Evolutionary conservation across 768 basidiomycete species (phyloP), one percentile per base, ranked within the genome.

Genomic region (Aureoboletus auriporus): DNA sequence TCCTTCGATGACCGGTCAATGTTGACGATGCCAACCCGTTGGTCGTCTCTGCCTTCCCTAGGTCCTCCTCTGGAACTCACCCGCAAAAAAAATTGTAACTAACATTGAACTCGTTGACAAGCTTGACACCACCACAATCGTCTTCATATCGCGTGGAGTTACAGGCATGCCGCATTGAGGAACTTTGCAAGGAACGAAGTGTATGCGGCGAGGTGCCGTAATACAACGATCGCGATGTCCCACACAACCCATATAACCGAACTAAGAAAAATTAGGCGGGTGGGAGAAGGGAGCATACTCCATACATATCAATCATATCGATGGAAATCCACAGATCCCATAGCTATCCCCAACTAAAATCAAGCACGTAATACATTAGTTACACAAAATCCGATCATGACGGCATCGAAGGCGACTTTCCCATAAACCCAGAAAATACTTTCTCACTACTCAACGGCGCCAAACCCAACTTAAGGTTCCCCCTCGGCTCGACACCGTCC

Each of bases 151-250:
- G 88, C 91, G 52, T 84, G 80, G 2, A 80, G 74, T 50, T 89
- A 83, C 50, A 97, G 84, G 70, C 97, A 97, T 42, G 87, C 86
- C 5, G 92, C 89, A 64, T 95, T 92, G 47, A 98, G 74, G 71
- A 84, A 96, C 56, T 82, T 78, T 29, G 80, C 75, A 52, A 98
- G 86, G 77, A 92, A 92, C 31, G 80, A 68, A 42, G 78, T 62
- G 57, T 91, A 74, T 39, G 75, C 73, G 42, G 77, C n/a, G n/a
- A n/a, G n/a, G n/a, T n/a, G n/a, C n/a, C n/a, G n/a, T n/a, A n/a
- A n/a, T n/a, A n/a, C n/a, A n/a, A n/a, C n/a, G n/a, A n/a, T n/a
- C n/a, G n/a, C n/a, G n/a, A n/a, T n/a, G n/a, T n/a, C n/a, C n/a
- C n/a, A n/a, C n/a, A n/a, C n/a, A n/a, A n/a, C n/a, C n/a, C n/a